Base-by-base conservation (phyloP, 495 filamentous ascomycete species). In the Thozetella sp. region DNA sequence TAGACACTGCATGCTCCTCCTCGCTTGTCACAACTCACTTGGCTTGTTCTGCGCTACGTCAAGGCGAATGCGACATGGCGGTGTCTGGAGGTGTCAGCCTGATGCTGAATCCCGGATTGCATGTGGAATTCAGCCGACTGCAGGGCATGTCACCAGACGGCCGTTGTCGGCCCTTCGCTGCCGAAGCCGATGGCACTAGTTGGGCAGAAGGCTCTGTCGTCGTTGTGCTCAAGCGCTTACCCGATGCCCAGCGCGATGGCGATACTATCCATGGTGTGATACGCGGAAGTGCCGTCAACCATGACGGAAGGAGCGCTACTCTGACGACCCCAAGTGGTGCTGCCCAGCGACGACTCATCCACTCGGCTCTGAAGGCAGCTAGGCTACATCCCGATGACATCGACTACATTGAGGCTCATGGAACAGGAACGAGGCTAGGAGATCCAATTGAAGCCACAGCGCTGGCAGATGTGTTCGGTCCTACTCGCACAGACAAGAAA, bases 191-290 rank as follows among this genome's bases (percentile, higher is more conserved):
- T 59, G 84, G 84, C 0, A 86, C 81, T 60, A 81, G 62, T 0
- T 69, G 81, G 4, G 83, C 65, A 1, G 84, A 88, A 56, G 84
- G 71, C 4, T 59, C 80, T 9, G 71, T 59, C 23, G 67, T 72
- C 1, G 37, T 84, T 0, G 66, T 73, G 10, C 43, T 87, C n/a
- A 87, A 86, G 66, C 63, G 65, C 11, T 66, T 84, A 0, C 53
- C 53, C 17, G 76, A 79, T 52, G 83, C 82, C 2, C 55, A 80
- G 11, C 54, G 62, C 9, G 76, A 81, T 58, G 67, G 72, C 10
- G 76, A 84, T 57, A 72, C 71, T 1, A 76, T 85, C 45, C 72
- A 80, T 27, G 75, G 69, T 13, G 69, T 86, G 2, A 77, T 87
- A 24, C 73, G 79, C 2, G 74, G 69, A 0, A 72, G 72, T 17